These are phyloP conservation scores for Elasticomyces elasticus DNA, from an alignment of 495 filamentous ascomycete genomes.

Conservation along the genomic window DNA sequence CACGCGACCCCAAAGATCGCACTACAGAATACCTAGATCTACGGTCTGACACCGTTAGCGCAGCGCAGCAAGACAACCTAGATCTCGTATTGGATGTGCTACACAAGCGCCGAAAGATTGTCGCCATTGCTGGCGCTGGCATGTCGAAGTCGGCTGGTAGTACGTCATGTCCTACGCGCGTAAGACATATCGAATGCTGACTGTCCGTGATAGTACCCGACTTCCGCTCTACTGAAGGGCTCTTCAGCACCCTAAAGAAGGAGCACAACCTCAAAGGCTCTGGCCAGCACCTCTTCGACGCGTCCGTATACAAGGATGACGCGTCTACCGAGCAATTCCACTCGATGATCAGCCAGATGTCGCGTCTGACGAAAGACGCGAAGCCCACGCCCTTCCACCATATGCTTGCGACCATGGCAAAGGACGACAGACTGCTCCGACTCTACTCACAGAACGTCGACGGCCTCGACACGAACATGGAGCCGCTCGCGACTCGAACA, in stretches of 20 bases:
- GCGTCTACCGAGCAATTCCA: constrained; percentile 81
- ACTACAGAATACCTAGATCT: constrained; percentile 70
- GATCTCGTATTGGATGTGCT: constrained; percentile 64
- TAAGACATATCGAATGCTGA: background rate
- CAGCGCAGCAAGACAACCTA: constrained; percentile 46
- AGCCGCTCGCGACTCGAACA: constrained; percentile 65
- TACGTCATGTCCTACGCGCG: constrained; percentile 40
- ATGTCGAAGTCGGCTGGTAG: constrained; percentile 94
- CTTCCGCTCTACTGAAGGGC: constrained; percentile 80
- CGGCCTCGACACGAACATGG: constrained; percentile 77
- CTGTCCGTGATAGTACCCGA: constrained; percentile 62
- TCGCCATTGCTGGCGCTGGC: constrained; percentile 90
- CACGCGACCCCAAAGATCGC: constrained; percentile 56
- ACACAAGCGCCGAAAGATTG: constrained; percentile 84
- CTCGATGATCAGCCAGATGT: constrained; percentile 84
- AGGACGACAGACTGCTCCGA: constrained; percentile 79
- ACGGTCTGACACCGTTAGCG: constrained; percentile 34
- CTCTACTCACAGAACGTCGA: constrained; percentile 96
- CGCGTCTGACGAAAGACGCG: constrained; percentile 60
- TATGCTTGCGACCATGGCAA: constrained; percentile 80
- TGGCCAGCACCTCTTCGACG: constrained; percentile 93
- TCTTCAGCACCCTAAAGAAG: constrained; percentile 72
- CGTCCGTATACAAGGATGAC: constrained; percentile 90
- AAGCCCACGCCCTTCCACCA: constrained; percentile 86
- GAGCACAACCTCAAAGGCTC: constrained; percentile 87